Evolutionary conservation across 352 stramenopile species (phyloP).

Genomic region (Aphanomyces stellatus): DNA sequence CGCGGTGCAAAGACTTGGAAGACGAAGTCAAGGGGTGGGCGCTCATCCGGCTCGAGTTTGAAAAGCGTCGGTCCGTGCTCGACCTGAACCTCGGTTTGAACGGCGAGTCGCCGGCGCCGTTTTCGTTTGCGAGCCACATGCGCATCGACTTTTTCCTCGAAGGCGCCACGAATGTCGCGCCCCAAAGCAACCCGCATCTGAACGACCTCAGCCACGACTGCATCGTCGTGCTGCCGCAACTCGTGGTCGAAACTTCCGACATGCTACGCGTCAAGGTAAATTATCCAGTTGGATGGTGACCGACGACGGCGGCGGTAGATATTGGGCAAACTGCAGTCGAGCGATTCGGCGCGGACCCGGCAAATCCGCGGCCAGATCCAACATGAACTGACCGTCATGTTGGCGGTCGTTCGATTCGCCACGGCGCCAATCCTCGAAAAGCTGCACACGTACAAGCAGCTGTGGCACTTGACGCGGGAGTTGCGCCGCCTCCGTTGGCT

Average conservation of each 20-base stretch:
- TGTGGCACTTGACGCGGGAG: background rate
- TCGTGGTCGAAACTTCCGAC: conserved; percentile 38
- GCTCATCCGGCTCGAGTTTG: background rate
- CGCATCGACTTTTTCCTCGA: background rate
- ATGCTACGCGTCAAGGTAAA: conserved; percentile 31
- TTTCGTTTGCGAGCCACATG: background rate
- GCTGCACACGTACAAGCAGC: background rate
- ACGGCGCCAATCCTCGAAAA: background rate
- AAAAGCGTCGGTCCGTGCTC: background rate
- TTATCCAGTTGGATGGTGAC: too few relatives aligned
- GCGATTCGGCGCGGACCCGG: conserved; percentile 30
- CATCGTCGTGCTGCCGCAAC: conserved; percentile 38
- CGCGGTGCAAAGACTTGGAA: background rate
- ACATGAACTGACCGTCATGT: conserved; percentile 22
- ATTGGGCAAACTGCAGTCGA: conserved; percentile 39
- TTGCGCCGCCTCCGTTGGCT: background rate
- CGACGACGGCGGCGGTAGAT: conserved; percentile 21
- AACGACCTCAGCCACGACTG: conserved; percentile 21
- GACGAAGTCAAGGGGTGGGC: background rate
- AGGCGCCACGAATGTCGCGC: background rate
- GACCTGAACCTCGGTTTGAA: background rate
- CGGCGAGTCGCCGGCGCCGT: background rate
- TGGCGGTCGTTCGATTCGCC: background rate
- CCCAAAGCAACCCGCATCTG: background rate
- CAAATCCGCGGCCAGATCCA: conserved; percentile 27